Base-by-base conservation (phyloP, 306 rosid species). In the Lablab purpureus region DNA sequence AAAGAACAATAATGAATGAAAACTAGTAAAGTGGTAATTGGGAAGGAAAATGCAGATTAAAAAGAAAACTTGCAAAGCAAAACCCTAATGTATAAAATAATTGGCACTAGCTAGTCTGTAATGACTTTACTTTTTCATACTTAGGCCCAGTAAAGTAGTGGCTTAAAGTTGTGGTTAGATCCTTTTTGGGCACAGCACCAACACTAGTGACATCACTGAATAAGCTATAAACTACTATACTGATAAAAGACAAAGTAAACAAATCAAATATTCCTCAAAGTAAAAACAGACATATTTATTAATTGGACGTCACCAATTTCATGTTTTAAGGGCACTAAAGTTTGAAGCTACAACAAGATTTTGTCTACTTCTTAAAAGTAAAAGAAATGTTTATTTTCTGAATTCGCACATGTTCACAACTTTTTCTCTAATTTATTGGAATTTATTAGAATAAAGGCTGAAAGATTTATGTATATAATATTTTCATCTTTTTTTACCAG, bases 131-230 rank as follows among this genome's bases (percentile, higher is more conserved):
- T 52, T 73, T 71, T 13, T 80, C 4, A 32, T 43, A 65, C 12
- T 47, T 28, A 60, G 67, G 21, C 11, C 40, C 41, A 28, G 67
- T 14, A 60, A 60, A 60, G 40, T 2, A 15, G 49, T 36, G 80
- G 68, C 65, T 75, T 70, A 68, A 80, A 80, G 79, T 64, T 73
- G 68, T 37, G 74, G 68, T 40, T 19, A 52, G 79, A 73, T 51
- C 84, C 79, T 66, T 80, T 73, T 51, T 37, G 73, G 28, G 73
- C 77, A 68, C 77, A 68, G 41, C 78, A 69, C 73, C 62, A 46
- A 67, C 14, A n/a, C 34, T 60, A 75, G 81, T 36, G 81, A 76
- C 52, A 59, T 75, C 60, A 68, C 60, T 56, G 56, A 55, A 23
- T 56, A 60, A 60, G 67, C 18, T 60, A 60, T 28, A 28, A 54